Conservation (phyloP, 164 flowering plant genomes). For the Vitis rotundifolia region DNA sequence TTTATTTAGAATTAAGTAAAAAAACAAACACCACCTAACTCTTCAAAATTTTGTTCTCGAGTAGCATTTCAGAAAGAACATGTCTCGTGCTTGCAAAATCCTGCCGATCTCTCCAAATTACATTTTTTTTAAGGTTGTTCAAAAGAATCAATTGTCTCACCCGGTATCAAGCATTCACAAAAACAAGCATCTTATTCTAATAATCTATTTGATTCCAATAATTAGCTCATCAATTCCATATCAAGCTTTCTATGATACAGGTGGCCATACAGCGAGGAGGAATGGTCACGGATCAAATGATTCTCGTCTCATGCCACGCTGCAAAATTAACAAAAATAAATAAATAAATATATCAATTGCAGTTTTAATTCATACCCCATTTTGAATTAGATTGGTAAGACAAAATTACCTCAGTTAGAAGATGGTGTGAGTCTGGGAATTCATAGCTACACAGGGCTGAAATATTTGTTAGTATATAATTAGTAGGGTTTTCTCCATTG, state of each 20-base stretch:
- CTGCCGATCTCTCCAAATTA: constrained; percentile 11
- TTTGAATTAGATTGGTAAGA: background rate
- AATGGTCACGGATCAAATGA: constrained; percentile 50
- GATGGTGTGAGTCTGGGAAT: constrained; percentile 50
- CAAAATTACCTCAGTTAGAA: constrained; percentile 38
- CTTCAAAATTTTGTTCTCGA: constrained; percentile 18
- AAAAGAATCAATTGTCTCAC: constrained; percentile 26
- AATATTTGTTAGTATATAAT: background rate
- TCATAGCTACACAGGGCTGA: constrained; percentile 39
- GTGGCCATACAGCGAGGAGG: constrained; percentile 55
- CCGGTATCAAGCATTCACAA: constrained; percentile 10
- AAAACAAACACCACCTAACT: too few species aligned
- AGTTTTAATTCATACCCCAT: too few species aligned
- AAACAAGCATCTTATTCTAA: background rate
- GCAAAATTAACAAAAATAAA: constrained; percentile 4
- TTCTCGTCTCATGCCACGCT: constrained; percentile 39
- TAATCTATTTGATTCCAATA: too few species aligned
- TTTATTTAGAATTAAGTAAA: too few species aligned
- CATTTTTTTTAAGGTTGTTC: constrained; percentile 17
- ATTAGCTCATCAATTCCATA: too few species aligned
- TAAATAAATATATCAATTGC: background rate
- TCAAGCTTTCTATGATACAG: constrained; percentile 26
- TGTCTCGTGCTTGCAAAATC: constrained; percentile 27
- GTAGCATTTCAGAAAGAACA: constrained; percentile 27
- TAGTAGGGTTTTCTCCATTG: background rate